These are phyloP conservation scores for Oryza coarctata DNA, from an alignment of 176 grass and related monocot genomes.

Conservation along the genomic window DNA sequence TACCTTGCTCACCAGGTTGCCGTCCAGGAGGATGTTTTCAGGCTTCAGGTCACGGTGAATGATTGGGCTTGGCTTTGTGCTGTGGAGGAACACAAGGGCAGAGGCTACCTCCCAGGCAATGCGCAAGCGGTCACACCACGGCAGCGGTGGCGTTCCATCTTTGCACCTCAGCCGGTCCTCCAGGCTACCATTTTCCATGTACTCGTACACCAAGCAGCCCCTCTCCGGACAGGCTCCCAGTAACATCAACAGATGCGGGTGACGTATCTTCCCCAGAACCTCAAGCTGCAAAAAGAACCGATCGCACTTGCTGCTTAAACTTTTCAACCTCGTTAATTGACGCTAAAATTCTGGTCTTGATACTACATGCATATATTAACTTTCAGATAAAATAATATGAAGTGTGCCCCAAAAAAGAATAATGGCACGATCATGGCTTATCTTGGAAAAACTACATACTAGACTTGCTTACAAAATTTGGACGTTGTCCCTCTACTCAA, in stretches of 20 bases:
- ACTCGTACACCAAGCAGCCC: slow-evolving; percentile 85
- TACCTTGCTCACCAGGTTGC: slow-evolving; percentile 74
- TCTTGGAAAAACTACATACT: too few relatives aligned
- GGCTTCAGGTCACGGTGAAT: slow-evolving; percentile 94
- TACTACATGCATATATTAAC: background rate
- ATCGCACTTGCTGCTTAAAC: background rate
- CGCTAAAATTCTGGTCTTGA: too few relatives aligned
- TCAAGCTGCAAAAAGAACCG: slow-evolving; percentile 57
- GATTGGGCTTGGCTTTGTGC: slow-evolving; percentile 64
- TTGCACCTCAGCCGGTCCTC: slow-evolving; percentile 71
- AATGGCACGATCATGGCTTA: too few relatives aligned
- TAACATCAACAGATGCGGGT: slow-evolving; percentile 71
- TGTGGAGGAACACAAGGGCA: slow-evolving; percentile 65
- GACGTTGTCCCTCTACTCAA: too few relatives aligned
- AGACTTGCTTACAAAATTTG: too few relatives aligned
- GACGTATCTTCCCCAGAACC: slow-evolving; percentile 61
- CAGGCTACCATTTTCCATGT: slow-evolving; percentile 90
- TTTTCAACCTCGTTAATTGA: too few relatives aligned
- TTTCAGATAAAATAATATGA: too few relatives aligned
- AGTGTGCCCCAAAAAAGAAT: too few relatives aligned
- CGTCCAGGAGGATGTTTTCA: slow-evolving; percentile 75
- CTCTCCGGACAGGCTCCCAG: slow-evolving; percentile 75
- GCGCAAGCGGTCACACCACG: slow-evolving; percentile 63
- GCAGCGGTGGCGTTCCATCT: slow-evolving; percentile 45
- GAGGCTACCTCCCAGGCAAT: slow-evolving; percentile 67